These are phyloP conservation scores for Cytospora chrysosperma DNA, from an alignment of 2,329 filamentous ascomycete genomes.

Conservation along the genomic window DNA sequence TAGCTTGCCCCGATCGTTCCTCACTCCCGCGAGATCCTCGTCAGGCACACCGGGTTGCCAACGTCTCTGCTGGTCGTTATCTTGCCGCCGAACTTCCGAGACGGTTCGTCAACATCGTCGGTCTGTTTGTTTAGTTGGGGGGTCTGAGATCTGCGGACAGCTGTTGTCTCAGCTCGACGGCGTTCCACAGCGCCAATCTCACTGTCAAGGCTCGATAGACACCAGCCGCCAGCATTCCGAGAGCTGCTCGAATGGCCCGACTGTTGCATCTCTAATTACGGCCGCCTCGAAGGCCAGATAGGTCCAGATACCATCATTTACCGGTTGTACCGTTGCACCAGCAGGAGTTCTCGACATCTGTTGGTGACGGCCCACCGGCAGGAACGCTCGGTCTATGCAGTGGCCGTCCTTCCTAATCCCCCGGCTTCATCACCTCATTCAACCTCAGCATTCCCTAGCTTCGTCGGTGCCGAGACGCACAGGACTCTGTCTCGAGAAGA, in stretches of 20 bases:
- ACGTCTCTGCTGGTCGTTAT: not conserved
- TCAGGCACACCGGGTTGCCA: not conserved
- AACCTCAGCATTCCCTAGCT: constrained; percentile 9
- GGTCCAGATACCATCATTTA: not conserved
- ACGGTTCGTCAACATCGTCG: constrained; percentile 3
- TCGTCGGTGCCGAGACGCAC: constrained; percentile 9
- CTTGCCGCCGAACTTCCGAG: not conserved
- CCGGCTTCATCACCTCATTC: constrained; percentile 17
- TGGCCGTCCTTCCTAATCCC: constrained; percentile 1
- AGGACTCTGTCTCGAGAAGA: constrained; percentile 4
- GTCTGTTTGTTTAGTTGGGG: not conserved
- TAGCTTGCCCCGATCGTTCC: constrained; percentile 18
- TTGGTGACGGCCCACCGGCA: not conserved
- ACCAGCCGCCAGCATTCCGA: constrained; percentile 6
- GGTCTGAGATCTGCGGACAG: constrained; percentile 10
- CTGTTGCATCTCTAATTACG: constrained; percentile 13
- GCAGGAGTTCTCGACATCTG: not conserved
- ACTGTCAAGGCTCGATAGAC: constrained; percentile 6
- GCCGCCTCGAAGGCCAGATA: constrained; percentile 9
- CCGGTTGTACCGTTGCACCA: not conserved
- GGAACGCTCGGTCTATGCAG: constrained; percentile 7
- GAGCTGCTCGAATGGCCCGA: constrained; percentile 12
- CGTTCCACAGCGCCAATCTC: not conserved
- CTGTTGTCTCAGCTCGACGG: constrained; percentile 6
- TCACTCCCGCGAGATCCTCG: constrained; percentile 18